These are phyloP conservation scores for Scenedesmus sp. DNA, from an alignment of 163 green algal genomes.

Conservation along the genomic window DNA sequence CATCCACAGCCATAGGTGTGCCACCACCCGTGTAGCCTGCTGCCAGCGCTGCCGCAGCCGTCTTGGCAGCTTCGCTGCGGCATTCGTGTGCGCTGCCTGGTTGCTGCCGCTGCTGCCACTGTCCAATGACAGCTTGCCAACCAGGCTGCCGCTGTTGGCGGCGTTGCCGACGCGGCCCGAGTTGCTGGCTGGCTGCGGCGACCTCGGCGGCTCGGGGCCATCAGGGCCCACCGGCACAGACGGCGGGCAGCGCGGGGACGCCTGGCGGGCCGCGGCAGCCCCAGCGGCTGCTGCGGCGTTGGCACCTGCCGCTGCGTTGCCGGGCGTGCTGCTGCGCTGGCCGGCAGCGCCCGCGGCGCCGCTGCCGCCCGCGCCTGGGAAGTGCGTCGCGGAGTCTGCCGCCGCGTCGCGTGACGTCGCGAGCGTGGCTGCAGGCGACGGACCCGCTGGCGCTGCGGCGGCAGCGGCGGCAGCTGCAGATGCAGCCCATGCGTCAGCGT, in stretches of 20 bases:
- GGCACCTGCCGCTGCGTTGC: neutral
- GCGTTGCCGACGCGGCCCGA: neutral
- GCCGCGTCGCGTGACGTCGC: neutral
- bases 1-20: neutral
- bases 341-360: neutral
- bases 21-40: neutral
- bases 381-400: neutral
- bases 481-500: neutral
- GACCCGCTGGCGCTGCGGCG: neutral
- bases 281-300: neutral
- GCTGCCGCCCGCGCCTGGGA: neutral
- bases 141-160: neutral
- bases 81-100: neutral
- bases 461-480: neutral
- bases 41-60: neutral
- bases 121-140: neutral
- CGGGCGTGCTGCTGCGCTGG: neutral
- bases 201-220: neutral
- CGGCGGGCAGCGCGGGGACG: no score
- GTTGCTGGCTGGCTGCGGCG: neutral
- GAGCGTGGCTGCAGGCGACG: neutral
- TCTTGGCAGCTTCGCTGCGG: neutral
- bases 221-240: neutral
- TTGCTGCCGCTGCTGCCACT: slow-evolving; percentile 6
- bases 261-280: no score